These are phyloP conservation scores for Helminthosporium solani DNA, from an alignment of 2,329 filamentous ascomycete genomes.

Conservation along the genomic window DNA sequence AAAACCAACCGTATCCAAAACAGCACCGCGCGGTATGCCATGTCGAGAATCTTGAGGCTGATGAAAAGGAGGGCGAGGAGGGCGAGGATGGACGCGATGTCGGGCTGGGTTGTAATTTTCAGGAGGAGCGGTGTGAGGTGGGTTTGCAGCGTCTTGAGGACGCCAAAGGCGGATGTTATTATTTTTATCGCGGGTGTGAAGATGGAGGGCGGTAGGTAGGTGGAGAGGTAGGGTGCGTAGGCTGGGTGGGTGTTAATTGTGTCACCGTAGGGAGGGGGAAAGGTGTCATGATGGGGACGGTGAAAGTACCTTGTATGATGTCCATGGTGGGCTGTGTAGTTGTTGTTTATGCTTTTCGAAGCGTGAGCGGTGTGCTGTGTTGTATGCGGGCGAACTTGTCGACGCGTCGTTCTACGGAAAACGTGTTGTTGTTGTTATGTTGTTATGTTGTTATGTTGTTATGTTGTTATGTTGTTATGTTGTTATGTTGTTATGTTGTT, in stretches of 20 bases:
- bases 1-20: conserved; percentile 73
- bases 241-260: conserved; percentile 27
- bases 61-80: conserved; percentile 65
- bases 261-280: background rate
- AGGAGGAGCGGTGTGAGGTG: conserved; percentile 34
- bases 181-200: conserved; percentile 31
- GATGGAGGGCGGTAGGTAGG: conserved; percentile 35
- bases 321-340: conserved; percentile 23
- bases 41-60: conserved; percentile 63
- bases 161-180: conserved; percentile 28
- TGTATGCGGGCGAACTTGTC: background rate
- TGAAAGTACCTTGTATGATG: conserved; percentile 28
- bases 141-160: conserved; percentile 28
- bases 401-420: too few relatives aligned
- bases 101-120: conserved; percentile 38
- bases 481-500: too few relatives aligned
- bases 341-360: background rate
- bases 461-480: too few relatives aligned
- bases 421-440: too few relatives aligned
- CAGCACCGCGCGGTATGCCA: conserved; percentile 69
- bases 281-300: conserved; percentile 1
- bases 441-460: too few relatives aligned
- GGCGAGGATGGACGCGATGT: conserved; percentile 55
- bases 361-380: background rate
- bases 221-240: conserved; percentile 31